These are phyloP conservation scores for Kwoniella heveanensis DNA, from an alignment of 768 basidiomycete genomes.

Conservation along the genomic window DNA sequence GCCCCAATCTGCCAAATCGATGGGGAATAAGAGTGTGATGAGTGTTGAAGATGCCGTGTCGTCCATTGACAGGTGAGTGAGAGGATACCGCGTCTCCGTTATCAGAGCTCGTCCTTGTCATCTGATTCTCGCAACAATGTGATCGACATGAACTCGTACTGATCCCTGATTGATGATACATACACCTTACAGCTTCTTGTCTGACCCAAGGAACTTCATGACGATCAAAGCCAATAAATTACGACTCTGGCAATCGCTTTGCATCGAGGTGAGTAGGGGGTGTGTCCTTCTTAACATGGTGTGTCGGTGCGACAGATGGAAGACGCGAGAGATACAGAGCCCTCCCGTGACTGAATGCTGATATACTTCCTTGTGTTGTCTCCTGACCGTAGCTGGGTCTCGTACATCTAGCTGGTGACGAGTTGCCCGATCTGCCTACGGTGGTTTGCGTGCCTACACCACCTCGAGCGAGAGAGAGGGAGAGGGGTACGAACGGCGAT, in stretches of 20 bases:
- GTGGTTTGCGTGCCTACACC: constrained; percentile 3
- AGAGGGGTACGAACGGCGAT: no score
- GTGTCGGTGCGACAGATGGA: no score
- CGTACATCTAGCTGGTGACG: constrained; percentile 19
- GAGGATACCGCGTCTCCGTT: no score
- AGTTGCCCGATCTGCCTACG: constrained; percentile 26
- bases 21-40: constrained; percentile 23
- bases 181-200: constrained; percentile 35
- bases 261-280: constrained; percentile 46
- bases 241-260: constrained; percentile 49
- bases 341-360: no score
- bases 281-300: no score
- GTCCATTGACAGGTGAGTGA: constrained; percentile 44
- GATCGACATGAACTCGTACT: neutral
- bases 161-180: neutral
- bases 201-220: constrained; percentile 28
- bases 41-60: constrained; percentile 38
- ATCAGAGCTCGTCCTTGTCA: no score
- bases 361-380: neutral
- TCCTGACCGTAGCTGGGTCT: constrained; percentile 45
- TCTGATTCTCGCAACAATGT: neutral
- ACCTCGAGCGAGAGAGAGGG: constrained; percentile 7
- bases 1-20: constrained; percentile 7
- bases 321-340: no score
- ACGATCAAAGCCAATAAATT: constrained; percentile 40